Conservation (phyloP, 495 filamentous ascomycete genomes). For the Trichoderma erinaceum region DNA sequence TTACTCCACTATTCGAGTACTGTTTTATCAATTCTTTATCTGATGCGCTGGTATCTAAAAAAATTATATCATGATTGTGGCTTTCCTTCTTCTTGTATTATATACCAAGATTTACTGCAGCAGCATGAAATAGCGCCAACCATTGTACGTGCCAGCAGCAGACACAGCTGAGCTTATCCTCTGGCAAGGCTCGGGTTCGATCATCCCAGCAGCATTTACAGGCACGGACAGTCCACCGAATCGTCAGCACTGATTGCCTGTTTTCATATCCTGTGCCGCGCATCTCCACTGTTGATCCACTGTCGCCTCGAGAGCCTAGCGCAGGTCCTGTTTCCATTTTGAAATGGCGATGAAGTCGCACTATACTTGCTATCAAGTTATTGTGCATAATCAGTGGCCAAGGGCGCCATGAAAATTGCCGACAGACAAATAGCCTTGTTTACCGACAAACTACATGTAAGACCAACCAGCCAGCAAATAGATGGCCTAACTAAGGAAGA, state of each 20-base stretch:
- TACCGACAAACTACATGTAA: too few species aligned
- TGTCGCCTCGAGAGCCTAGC: slow-evolving; percentile 6
- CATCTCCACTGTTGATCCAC: background rate
- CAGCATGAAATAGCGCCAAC: background rate
- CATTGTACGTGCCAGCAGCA: background rate
- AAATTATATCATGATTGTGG: background rate
- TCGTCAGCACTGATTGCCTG: background rate
- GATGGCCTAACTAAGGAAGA: too few species aligned
- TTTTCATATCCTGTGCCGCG: background rate
- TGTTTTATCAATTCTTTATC: background rate
- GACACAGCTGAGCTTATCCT: background rate
- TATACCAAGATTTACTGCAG: background rate
- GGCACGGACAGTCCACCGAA: background rate
- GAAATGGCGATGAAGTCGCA: background rate
- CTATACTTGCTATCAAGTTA: background rate
- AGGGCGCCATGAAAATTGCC: too few species aligned
- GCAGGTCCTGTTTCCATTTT: background rate
- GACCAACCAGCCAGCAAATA: too few species aligned
- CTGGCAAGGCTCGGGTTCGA: background rate
- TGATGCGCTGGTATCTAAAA: background rate
- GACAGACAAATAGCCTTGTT: too few species aligned
- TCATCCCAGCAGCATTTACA: too few species aligned
- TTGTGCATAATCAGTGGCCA: too few species aligned
- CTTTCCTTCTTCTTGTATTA: background rate
- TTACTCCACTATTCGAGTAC: background rate